Conservation (phyloP, 2,329 filamentous ascomycete species). For the Sporothrix inflata region DNA sequence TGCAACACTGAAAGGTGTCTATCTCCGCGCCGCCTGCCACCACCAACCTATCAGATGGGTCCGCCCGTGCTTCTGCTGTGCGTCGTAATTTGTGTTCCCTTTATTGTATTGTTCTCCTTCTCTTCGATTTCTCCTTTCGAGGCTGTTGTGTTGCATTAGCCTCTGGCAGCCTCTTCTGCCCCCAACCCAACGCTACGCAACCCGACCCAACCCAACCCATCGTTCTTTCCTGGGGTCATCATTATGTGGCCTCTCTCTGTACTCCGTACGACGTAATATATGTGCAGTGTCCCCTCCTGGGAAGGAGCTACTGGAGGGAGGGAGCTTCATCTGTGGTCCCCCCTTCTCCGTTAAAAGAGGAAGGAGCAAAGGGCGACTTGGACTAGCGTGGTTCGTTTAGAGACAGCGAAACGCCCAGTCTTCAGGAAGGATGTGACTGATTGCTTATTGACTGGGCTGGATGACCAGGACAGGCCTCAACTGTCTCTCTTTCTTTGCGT, state of each 20-base stretch:
- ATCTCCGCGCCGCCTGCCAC: slow-evolving; percentile 10
- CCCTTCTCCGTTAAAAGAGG: not conserved
- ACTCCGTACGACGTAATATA: slow-evolving; percentile 3
- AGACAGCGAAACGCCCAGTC: not conserved
- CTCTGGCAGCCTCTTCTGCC: not conserved
- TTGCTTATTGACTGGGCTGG: not conserved
- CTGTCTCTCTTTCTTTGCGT: not conserved
- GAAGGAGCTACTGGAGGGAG: not conserved
- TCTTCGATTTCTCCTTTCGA: not conserved
- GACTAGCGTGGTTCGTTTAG: slow-evolving; percentile 1
- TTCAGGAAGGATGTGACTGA: not conserved
- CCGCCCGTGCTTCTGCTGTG: not conserved
- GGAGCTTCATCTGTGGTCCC: not conserved
- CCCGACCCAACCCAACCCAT: not conserved
- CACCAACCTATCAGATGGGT: not conserved
- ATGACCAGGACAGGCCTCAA: not conserved
- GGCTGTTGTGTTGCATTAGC: slow-evolving; percentile 26
- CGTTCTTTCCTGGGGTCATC: not conserved
- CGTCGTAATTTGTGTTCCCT: not conserved
- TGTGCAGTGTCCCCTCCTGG: not conserved
- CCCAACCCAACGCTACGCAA: not conserved
- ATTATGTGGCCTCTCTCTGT: not conserved
- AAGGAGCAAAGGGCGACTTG: not conserved
- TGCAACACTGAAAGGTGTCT: not conserved
- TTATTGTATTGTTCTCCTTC: not conserved